phyloP scores from a whole-genome alignment of 2,329 filamentous ascomycete species.

The Rhynchosporium agropyri region DNA sequence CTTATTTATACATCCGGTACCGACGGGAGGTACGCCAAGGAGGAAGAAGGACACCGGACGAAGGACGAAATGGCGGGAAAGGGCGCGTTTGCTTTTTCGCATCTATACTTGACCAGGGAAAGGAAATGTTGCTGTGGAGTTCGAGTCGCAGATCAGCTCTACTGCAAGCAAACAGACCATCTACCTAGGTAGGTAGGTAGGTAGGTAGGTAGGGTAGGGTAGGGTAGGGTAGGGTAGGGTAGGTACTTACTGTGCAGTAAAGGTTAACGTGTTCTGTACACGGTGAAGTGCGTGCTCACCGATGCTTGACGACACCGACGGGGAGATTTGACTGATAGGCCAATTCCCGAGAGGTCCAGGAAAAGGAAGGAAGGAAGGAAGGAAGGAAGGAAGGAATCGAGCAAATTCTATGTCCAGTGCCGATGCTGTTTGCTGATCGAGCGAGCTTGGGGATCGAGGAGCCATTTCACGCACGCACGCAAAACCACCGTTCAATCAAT shows the following conservation, averaged over 20 bases:
- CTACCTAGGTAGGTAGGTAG: too few species aligned
- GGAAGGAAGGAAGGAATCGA: too few species aligned
- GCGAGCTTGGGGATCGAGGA: too few species aligned
- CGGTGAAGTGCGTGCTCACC: conserved; percentile 10
- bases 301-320: background rate
- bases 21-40: background rate
- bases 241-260: background rate
- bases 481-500: too few species aligned
- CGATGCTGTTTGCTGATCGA: too few species aligned
- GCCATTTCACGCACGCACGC: too few species aligned
- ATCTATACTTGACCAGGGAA: background rate
- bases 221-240: background rate
- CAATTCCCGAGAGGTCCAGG: background rate
- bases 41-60: background rate
- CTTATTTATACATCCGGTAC: conserved; percentile 6
- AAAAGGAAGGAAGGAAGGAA: too few species aligned
- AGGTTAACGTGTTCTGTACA: background rate
- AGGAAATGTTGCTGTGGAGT: background rate
- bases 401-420: background rate
- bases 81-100: background rate
- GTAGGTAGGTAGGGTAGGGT: too few species aligned
- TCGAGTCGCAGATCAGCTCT: background rate
- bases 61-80: too few species aligned
- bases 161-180: background rate
- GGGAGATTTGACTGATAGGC: conserved; percentile 3